These are phyloP conservation scores for Ustilago lituana DNA, from an alignment of 1,284 basidiomycete species.

Conservation along the genomic window DNA sequence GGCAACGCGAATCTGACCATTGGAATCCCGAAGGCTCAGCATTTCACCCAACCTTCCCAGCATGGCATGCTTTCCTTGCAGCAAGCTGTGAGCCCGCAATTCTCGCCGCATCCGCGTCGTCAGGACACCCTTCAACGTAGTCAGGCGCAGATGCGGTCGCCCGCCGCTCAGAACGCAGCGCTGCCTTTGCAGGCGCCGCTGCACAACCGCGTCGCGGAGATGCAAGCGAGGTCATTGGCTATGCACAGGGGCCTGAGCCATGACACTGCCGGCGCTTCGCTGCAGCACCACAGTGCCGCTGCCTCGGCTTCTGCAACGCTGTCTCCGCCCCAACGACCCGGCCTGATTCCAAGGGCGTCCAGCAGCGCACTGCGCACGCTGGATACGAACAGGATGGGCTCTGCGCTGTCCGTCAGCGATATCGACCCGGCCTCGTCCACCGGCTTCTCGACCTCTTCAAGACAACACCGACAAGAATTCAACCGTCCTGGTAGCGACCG, in stretches of 20 bases:
- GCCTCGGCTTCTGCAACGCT: background rate
- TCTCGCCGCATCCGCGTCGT: constrained; percentile 14
- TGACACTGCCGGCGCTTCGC: constrained; percentile 16
- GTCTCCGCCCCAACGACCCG: constrained; percentile 27
- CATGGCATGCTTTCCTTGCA: constrained; percentile 18
- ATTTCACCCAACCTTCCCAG: constrained; percentile 8
- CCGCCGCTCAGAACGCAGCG: background rate
- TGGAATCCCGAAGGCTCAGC: constrained; percentile 27
- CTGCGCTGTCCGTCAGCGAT: constrained; percentile 11
- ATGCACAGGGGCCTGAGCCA: constrained; percentile 33
- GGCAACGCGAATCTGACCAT: constrained; percentile 28
- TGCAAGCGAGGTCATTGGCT: constrained; percentile 7
- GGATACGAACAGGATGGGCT: background rate
- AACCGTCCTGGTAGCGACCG: constrained; percentile 7
- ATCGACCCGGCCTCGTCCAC: constrained; percentile 33
- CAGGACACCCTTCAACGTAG: constrained; percentile 16
- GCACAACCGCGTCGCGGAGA: constrained; percentile 20
- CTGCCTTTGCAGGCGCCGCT: constrained; percentile 6
- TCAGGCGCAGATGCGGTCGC: constrained; percentile 5
- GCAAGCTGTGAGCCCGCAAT: constrained; percentile 16
- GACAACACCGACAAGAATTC: constrained; percentile 6
- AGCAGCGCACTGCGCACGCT: constrained; percentile 24
- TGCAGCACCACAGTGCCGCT: constrained; percentile 6
- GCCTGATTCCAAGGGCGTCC: constrained; percentile 19
- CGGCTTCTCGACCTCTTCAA: constrained; percentile 20